These are phyloP conservation scores for Pythium myriotylum DNA, from an alignment of 352 stramenopile species.

Conservation along the genomic window DNA sequence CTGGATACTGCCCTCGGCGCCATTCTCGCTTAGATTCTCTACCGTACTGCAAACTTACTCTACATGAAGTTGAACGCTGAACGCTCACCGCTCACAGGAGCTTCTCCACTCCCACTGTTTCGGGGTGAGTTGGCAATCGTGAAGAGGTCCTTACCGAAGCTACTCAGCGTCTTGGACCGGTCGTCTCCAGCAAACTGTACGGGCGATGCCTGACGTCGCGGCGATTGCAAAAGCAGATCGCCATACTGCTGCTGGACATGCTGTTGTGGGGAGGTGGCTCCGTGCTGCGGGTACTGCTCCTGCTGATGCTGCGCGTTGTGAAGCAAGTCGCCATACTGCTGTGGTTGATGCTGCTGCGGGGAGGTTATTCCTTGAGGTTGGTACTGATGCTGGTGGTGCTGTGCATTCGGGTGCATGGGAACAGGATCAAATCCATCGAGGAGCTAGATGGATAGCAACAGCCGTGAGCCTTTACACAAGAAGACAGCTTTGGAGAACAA, in stretches of 20 bases:
- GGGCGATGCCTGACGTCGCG: constrained; percentile 33
- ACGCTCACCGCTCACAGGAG: constrained; percentile 36
- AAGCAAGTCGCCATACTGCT: constrained; percentile 37
- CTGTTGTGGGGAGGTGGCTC: constrained; percentile 18
- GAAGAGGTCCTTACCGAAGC: constrained; percentile 88
- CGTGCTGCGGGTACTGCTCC: constrained; percentile 31
- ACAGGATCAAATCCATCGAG: constrained; percentile 27
- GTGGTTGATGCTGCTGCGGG: constrained; percentile 32
- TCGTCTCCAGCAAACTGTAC: constrained; percentile 42
- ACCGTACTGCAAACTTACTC: constrained; percentile 32
- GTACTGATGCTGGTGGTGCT: constrained; percentile 28
- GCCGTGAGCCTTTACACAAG: neutral
- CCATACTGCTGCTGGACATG: constrained; percentile 38
- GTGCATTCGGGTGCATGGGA: constrained; percentile 1
- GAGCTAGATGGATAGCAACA: constrained; percentile 11
- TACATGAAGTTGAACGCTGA: constrained; percentile 92
- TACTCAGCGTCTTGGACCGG: constrained; percentile 64
- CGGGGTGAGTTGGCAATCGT: constrained; percentile 84
- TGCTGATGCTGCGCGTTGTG: constrained; percentile 13
- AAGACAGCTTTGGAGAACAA: no score
- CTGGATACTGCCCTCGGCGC: neutral
- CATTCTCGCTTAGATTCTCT: neutral
- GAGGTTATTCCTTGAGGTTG: constrained; percentile 10
- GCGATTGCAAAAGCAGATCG: constrained; percentile 31
- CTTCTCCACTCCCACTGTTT: constrained; percentile 31